These are phyloP conservation scores for Quercus wislizeni DNA, from an alignment of 306 rosid genomes.

Conservation along the genomic window DNA sequence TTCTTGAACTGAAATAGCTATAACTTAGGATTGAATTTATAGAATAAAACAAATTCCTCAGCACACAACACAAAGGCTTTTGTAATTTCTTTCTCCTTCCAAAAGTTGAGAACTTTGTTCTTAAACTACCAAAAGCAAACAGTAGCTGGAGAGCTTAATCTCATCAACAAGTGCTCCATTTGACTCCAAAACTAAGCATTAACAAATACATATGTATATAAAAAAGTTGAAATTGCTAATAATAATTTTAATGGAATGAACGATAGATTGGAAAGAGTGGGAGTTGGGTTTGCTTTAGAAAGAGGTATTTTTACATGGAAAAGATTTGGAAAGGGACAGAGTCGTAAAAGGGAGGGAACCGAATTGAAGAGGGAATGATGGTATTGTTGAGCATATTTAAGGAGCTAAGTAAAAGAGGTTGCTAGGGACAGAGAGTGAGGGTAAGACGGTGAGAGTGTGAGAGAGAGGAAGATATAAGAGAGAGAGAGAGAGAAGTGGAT, in stretches of 20 bases:
- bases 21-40: constrained; percentile 24
- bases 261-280: not conserved
- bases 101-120: constrained; percentile 1
- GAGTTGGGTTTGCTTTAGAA: not conserved
- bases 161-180: constrained; percentile 1
- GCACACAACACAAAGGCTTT: not conserved
- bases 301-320: not conserved
- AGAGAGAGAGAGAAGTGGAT: constrained; percentile 36
- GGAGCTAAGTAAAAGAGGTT: constrained; percentile 13
- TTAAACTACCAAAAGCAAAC: not conserved
- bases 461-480: constrained; percentile 23
- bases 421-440: constrained; percentile 5
- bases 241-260: not conserved
- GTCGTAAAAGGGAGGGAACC: not conserved
- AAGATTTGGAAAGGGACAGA: constrained; percentile 18
- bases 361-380: constrained; percentile 6
- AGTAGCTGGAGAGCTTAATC: not conserved
- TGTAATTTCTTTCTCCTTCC: constrained; percentile 24
- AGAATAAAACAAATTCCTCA: constrained; percentile 15
- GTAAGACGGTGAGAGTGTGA: constrained; percentile 8
- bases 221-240: not conserved
- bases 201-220: too few relatives aligned
- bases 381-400: not conserved
- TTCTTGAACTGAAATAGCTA: constrained; percentile 38
- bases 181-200: not conserved